Evolutionary conservation across 1,284 basidiomycete genomes (phyloP).

Genomic region (Sporisorium exsertum): DNA sequence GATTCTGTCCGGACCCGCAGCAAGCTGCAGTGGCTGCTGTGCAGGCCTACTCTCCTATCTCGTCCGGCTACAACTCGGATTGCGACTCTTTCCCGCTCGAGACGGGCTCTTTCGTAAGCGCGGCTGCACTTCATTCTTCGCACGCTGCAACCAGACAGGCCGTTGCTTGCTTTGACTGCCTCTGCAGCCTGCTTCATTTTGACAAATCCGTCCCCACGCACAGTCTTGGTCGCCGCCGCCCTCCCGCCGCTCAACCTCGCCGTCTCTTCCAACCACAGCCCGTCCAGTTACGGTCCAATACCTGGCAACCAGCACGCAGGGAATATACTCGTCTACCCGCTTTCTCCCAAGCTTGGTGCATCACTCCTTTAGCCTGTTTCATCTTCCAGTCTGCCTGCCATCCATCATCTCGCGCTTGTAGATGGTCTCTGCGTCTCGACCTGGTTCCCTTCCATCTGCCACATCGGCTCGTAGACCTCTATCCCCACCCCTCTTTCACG

Average conservation of each 20-base stretch:
- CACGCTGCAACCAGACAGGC: slow-evolving; percentile 28
- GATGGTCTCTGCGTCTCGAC: slow-evolving; percentile 14
- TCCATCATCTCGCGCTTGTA: slow-evolving; percentile 17
- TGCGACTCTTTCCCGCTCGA: background rate
- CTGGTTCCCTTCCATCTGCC: slow-evolving; percentile 2
- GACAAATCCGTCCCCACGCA: slow-evolving; percentile 26
- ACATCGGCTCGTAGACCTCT: slow-evolving; percentile 5
- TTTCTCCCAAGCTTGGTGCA: background rate
- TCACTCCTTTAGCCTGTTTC: background rate
- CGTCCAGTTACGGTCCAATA: background rate
- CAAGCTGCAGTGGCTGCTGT: background rate
- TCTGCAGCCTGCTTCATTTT: slow-evolving; percentile 33
- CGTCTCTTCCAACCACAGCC: background rate
- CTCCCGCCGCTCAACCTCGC: background rate
- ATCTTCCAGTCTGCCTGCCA: background rate
- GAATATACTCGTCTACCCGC: background rate
- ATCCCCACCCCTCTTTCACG: background rate
- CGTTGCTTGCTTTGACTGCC: slow-evolving; percentile 21
- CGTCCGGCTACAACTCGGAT: background rate
- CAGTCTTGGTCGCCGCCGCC: slow-evolving; percentile 15
- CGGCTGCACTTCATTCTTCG: slow-evolving; percentile 28
- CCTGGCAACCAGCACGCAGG: background rate
- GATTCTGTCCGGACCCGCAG: background rate
- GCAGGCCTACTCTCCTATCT: background rate
- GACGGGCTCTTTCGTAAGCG: background rate